These are phyloP conservation scores for Nepenthes mirabilis DNA, from an alignment of 148 eudicot genomes.

Conservation along the genomic window DNA sequence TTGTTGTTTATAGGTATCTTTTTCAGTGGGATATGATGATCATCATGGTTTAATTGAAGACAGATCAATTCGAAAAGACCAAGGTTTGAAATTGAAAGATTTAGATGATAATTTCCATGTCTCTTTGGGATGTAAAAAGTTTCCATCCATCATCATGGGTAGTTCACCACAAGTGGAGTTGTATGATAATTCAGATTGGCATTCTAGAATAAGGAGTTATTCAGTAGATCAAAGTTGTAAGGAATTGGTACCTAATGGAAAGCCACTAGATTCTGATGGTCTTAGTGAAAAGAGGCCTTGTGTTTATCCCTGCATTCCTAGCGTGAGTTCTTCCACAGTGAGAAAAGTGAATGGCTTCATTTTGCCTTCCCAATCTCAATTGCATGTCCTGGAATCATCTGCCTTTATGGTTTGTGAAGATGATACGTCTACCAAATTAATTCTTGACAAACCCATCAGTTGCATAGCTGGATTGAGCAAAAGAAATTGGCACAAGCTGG, in stretches of 20 bases:
- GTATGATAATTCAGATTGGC: slow-evolving; percentile 39
- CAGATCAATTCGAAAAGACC: slow-evolving; percentile 20
- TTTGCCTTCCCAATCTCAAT: slow-evolving; percentile 12
- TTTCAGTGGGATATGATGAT: slow-evolving; percentile 37
- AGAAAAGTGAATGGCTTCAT: slow-evolving; percentile 4
- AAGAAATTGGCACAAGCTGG: slow-evolving; percentile 49
- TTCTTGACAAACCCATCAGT: slow-evolving; percentile 59
- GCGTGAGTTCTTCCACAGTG: too few species aligned
- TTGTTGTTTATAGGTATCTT: slow-evolving; percentile 42
- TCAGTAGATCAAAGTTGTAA: slow-evolving; percentile 4
- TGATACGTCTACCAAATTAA: slow-evolving; percentile 21
- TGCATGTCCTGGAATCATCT: slow-evolving; percentile 22
- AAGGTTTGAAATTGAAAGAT: slow-evolving; percentile 15
- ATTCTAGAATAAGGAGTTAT: slow-evolving; percentile 20
- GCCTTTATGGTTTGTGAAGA: slow-evolving; percentile 15
- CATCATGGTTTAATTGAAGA: slow-evolving; percentile 34
- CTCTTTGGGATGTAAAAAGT: slow-evolving; percentile 44
- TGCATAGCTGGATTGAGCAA: slow-evolving; percentile 53
- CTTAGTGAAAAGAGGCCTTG: too few species aligned
- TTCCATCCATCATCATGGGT: slow-evolving; percentile 71
- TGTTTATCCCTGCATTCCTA: too few species aligned
- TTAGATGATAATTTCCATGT: slow-evolving; percentile 26
- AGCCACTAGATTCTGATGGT: too few species aligned
- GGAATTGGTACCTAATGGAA: background rate
- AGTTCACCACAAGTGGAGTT: slow-evolving; percentile 46